These are phyloP conservation scores for Laetiporus sulphureus DNA, from an alignment of 1,284 basidiomycete species.

Conservation along the genomic window DNA sequence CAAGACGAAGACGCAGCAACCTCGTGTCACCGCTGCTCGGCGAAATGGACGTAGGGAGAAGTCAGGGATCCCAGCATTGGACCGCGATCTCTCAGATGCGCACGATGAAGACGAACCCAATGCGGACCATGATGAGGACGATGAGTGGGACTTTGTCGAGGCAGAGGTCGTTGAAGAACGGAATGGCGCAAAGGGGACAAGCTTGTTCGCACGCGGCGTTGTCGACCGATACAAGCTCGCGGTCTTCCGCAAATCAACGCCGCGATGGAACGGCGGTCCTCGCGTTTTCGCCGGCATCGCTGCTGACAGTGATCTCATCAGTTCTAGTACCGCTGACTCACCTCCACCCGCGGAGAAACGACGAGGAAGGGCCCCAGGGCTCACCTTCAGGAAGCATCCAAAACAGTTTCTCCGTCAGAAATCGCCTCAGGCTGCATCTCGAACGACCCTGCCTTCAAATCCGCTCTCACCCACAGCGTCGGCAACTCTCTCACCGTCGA, in stretches of 20 bases:
- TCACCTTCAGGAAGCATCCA: slow-evolving; percentile 67
- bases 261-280: slow-evolving; percentile 32
- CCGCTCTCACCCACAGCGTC: slow-evolving; percentile 39
- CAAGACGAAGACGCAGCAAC: too few species aligned
- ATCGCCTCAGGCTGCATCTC: slow-evolving; percentile 53
- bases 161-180: slow-evolving; percentile 66
- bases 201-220: slow-evolving; percentile 77
- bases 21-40: slow-evolving; percentile 21
- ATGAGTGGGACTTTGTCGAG: slow-evolving; percentile 86
- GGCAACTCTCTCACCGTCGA: slow-evolving; percentile 31
- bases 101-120: slow-evolving; percentile 46
- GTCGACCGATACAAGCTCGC: slow-evolving; percentile 75
- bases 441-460: slow-evolving; percentile 40
- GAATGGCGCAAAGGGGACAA: slow-evolving; percentile 69
- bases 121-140: slow-evolving; percentile 59
- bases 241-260: slow-evolving; percentile 78
- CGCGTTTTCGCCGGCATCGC: slow-evolving; percentile 53
- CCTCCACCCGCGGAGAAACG: slow-evolving; percentile 51
- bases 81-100: slow-evolving; percentile 55
- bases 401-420: slow-evolving; percentile 64
- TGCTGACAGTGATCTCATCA: slow-evolving; percentile 38
- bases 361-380: slow-evolving; percentile 55
- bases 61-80: slow-evolving; percentile 71
- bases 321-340: slow-evolving; percentile 29
- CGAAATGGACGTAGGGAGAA: slow-evolving; percentile 53